Evolutionary conservation across 306 rosid species (phyloP).

Genomic region (Fagus sylvatica): DNA sequence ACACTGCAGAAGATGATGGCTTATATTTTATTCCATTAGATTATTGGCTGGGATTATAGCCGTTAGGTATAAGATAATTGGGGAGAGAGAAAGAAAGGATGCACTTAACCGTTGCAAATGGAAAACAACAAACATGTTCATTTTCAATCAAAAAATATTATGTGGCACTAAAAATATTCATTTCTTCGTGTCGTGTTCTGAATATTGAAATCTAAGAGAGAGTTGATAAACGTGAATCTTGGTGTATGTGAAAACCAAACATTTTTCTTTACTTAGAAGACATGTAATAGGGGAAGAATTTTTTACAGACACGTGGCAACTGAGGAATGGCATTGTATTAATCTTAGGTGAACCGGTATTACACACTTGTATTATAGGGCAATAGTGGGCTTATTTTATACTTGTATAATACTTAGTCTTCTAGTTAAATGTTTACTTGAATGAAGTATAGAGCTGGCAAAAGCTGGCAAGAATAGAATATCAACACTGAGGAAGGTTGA

Average conservation of each 20-base stretch:
- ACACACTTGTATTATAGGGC: too few relatives aligned
- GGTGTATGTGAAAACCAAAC: neutral
- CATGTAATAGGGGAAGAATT: conserved; percentile 2
- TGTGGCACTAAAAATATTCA: conserved; percentile 9
- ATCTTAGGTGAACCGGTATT: neutral
- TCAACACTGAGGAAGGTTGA: neutral
- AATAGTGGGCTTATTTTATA: neutral
- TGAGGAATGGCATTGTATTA: neutral
- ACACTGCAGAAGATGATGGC: neutral
- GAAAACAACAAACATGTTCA: conserved; percentile 43
- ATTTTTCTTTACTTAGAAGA: neutral
- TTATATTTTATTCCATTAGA: neutral
- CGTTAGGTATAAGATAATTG: conserved; percentile 17
- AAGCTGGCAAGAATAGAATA: conserved; percentile 25
- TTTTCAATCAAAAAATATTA: conserved; percentile 4
- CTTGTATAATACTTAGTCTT: neutral
- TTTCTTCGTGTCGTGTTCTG: conserved; percentile 26
- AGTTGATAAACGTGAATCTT: neutral
- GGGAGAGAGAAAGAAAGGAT: conserved; percentile 23
- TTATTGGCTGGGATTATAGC: conserved; percentile 10
- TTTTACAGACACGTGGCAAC: conserved; percentile 21
- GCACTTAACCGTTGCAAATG: conserved; percentile 38
- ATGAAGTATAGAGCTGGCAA: conserved; percentile 23
- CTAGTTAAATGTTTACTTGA: neutral
- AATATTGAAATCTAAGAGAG: neutral